These are phyloP conservation scores for Camelina laxa DNA, from an alignment of 345 rosid species.

Conservation along the genomic window DNA sequence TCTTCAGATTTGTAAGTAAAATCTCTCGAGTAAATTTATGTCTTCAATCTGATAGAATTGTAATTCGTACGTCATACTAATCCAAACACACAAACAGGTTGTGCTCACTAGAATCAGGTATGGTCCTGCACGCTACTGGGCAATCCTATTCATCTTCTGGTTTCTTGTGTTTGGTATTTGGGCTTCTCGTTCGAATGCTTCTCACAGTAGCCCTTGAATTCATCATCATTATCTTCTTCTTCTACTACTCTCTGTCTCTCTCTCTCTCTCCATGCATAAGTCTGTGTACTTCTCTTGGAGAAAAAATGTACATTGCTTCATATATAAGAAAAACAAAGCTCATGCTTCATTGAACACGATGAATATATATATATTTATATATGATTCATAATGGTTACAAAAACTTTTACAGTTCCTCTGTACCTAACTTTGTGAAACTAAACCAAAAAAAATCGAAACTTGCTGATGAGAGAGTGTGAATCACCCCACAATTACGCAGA, in stretches of 20 bases:
- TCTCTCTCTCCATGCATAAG: neutral
- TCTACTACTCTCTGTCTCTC: neutral
- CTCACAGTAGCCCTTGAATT: conserved; percentile 30
- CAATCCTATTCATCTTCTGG: conserved; percentile 94
- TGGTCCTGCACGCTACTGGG: conserved; percentile 99
- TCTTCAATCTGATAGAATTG: neutral
- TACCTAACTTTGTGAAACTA: neutral
- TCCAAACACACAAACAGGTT: conserved; percentile 53
- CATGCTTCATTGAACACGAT: conserved; percentile 38
- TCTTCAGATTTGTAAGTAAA: conserved; percentile 90
- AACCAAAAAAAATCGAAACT: conserved; percentile 24
- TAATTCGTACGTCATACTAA: neutral
- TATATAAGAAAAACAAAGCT: conserved; percentile 33
- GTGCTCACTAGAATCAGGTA: conserved; percentile 95
- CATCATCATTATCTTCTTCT: conserved; percentile 47
- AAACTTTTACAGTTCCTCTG: conserved; percentile 28
- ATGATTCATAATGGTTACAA: conserved; percentile 20
- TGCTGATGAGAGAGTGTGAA: neutral
- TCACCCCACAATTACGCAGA: conserved; percentile 20
- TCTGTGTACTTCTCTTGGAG: conserved; percentile 44
- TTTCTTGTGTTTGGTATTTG: conserved; percentile 96
- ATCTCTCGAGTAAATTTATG: neutral
- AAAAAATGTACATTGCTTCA: conserved; percentile 42
- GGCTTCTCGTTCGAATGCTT: conserved; percentile 66
- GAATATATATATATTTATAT: conserved; percentile 22